phyloP scores from a whole-genome alignment of 768 basidiomycete species.

The Xerocomellus amylosporus region DNA sequence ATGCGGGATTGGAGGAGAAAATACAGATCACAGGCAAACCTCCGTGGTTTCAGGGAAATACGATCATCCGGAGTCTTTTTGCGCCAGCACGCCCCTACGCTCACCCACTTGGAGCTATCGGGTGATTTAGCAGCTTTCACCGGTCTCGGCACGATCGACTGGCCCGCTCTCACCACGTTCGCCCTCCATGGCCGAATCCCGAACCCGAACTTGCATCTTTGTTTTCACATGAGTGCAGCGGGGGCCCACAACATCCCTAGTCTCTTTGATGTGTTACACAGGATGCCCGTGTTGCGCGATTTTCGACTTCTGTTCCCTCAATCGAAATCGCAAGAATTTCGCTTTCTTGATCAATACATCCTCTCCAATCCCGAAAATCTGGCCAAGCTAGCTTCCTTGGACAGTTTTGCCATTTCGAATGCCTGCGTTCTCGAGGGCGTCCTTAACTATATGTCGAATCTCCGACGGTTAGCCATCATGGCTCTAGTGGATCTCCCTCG shows the following conservation, averaged over 20 bases:
- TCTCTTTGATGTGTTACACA: conserved; percentile 31
- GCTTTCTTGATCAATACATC: conserved; percentile 23
- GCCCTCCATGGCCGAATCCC: conserved; percentile 32
- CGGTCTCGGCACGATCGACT: conserved; percentile 29
- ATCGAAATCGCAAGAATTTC: conserved; percentile 24
- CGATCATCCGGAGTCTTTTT: conserved; percentile 31
- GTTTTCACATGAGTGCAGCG: conserved; percentile 13
- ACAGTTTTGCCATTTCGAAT: conserved; percentile 36
- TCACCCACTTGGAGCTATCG: conserved; percentile 32
- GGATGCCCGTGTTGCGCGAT: conserved; percentile 31
- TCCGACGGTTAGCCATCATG: conserved; percentile 31
- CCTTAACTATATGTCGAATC: conserved; percentile 29
- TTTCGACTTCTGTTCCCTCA: conserved; percentile 34
- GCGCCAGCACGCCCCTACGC: conserved; percentile 28
- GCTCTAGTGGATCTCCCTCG: conserved; percentile 36
- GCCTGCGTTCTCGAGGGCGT: conserved; percentile 31
- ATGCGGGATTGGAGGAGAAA: conserved; percentile 38
- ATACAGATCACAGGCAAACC: conserved; percentile 31
- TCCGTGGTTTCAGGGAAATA: conserved; percentile 30
- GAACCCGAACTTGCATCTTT: conserved; percentile 7
- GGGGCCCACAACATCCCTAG: not conserved
- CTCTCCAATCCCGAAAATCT: conserved; percentile 21
- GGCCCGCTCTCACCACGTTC: conserved; percentile 31
- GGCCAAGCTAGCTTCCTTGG: conserved; percentile 32
- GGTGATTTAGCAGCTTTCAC: conserved; percentile 29